Conservation (phyloP, 2,329 filamentous ascomycete genomes). For the Exophiala xenobiotica region DNA sequence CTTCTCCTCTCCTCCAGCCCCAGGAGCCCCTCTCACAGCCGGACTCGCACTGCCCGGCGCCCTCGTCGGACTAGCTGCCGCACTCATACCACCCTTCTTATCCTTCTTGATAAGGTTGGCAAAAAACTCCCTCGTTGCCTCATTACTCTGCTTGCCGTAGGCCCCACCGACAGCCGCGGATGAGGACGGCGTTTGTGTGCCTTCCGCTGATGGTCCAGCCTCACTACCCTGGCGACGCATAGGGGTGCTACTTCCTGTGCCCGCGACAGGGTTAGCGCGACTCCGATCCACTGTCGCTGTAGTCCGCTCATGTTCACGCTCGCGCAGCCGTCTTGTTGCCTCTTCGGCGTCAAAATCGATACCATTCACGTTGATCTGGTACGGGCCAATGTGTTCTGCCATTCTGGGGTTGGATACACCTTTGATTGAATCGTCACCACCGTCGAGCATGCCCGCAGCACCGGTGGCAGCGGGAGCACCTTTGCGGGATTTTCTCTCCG, state of each 20-base stretch:
- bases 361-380: constrained; percentile 97
- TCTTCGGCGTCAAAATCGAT: constrained; percentile 95
- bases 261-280: neutral
- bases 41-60: constrained; percentile 8
- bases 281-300: constrained; percentile 2
- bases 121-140: constrained; percentile 26
- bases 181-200: constrained; percentile 2
- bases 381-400: constrained; percentile 84
- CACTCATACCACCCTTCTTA: constrained; percentile 17
- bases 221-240: constrained; percentile 23
- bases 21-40: constrained; percentile 4
- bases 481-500: constrained; percentile 30
- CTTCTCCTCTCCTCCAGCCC: constrained; percentile 10
- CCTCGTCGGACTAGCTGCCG: constrained; percentile 21
- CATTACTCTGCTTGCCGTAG: constrained; percentile 25
- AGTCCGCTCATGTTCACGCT: constrained; percentile 26
- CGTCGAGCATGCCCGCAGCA: constrained; percentile 31
- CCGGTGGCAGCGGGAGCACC: constrained; percentile 16
- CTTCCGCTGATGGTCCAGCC: constrained; percentile 4
- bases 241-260: constrained; percentile 14
- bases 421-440: constrained; percentile 40
- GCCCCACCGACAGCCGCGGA: neutral
- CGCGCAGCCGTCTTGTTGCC: constrained; percentile 27
- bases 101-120: constrained; percentile 30
- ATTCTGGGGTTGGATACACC: constrained; percentile 42